These are phyloP conservation scores for Botrytis sinoallii DNA, from an alignment of 2,329 filamentous ascomycete species.

Conservation along the genomic window DNA sequence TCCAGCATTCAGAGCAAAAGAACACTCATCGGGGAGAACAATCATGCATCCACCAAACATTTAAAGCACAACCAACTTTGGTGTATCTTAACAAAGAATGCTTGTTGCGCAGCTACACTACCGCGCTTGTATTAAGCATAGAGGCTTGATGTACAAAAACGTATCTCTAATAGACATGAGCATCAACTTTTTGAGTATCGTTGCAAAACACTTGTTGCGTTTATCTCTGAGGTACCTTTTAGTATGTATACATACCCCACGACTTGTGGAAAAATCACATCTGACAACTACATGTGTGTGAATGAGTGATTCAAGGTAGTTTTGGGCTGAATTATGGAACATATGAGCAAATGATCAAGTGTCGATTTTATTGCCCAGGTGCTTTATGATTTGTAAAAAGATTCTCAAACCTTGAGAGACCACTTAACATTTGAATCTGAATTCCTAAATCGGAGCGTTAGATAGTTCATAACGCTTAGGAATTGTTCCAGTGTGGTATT, in stretches of 20 bases:
- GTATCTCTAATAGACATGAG: neutral
- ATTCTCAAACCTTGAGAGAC: neutral
- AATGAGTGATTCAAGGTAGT: neutral
- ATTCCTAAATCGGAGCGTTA: neutral
- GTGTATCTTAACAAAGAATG: neutral
- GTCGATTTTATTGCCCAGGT: neutral
- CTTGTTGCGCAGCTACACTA: neutral
- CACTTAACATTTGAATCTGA: neutral
- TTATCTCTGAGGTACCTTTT: neutral
- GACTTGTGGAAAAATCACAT: neutral
- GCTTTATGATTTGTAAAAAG: neutral
- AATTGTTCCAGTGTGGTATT: neutral
- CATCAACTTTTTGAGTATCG: neutral
- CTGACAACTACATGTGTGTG: neutral
- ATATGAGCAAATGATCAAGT: neutral
- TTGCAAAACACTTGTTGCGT: neutral
- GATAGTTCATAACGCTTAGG: fast-evolving
- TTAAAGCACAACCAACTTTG: neutral
- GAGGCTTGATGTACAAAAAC: neutral
- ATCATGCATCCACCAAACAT: neutral
- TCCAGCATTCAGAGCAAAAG: neutral
- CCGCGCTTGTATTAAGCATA: neutral
- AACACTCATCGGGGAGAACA: neutral
- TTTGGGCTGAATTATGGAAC: neutral
- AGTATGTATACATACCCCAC: neutral